A percentile compares a stretch with the other conserved stretches of the same genome.
Evolutionary conservation across 1,139 yeast species (phyloP).

Genomic region (Hansenula sp.): DNA sequence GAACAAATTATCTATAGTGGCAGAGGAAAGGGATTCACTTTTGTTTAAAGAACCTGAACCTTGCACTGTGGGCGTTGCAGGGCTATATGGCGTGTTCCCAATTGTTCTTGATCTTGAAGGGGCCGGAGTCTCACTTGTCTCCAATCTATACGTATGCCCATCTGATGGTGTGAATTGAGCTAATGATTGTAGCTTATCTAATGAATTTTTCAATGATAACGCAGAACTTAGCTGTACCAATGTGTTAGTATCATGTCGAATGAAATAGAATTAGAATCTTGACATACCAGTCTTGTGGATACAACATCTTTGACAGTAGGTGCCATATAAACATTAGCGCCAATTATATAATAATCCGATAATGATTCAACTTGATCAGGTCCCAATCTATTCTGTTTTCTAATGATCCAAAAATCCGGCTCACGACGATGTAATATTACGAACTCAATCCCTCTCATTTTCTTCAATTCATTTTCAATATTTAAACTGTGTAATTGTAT

Average conservation of each 20-base stretch:
- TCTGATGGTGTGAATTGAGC: slow-evolving; percentile 32
- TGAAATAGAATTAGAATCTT: slow-evolving; percentile 20
- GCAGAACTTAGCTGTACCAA: slow-evolving; percentile 23
- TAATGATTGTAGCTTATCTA: slow-evolving; percentile 26
- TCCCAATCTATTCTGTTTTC: slow-evolving; percentile 69
- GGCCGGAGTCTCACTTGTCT: slow-evolving; percentile 3
- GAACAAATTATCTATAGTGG: slow-evolving; percentile 23
- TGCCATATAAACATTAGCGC: slow-evolving; percentile 91
- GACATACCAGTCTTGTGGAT: slow-evolving; percentile 46
- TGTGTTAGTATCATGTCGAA: neutral
- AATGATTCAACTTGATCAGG: slow-evolving; percentile 50
- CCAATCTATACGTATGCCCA: slow-evolving; percentile 30
- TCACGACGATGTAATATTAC: slow-evolving; percentile 71
- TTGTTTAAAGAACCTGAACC: slow-evolving; percentile 4
- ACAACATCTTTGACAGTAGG: slow-evolving; percentile 60
- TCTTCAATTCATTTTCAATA: slow-evolving; percentile 51
- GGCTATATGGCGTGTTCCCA: slow-evolving; percentile 18
- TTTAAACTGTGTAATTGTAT: slow-evolving; percentile 30
- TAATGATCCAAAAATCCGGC: slow-evolving; percentile 88
- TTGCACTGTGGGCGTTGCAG: slow-evolving; percentile 14
- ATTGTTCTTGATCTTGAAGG: slow-evolving; percentile 17
- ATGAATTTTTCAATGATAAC: slow-evolving; percentile 27
- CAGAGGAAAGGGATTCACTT: slow-evolving; percentile 12
- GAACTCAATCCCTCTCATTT: slow-evolving; percentile 86
- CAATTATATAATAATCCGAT: slow-evolving; percentile 80